Base-by-base conservation (phyloP, 2,329 filamentous ascomycete genomes). In the Monascus ruber region DNA sequence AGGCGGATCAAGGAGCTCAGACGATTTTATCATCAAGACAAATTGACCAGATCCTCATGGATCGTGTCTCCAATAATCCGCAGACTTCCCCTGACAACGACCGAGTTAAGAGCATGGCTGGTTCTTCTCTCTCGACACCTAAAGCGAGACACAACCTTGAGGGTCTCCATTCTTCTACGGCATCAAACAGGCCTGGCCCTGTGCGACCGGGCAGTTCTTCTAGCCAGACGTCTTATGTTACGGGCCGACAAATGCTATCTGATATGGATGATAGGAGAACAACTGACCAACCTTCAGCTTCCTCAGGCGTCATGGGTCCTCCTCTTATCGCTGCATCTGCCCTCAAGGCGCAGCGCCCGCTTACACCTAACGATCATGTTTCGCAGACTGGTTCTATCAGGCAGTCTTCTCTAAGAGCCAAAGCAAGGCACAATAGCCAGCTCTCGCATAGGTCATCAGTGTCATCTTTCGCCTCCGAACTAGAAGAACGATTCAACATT, bases 401-500 rank as follows among this genome's bases (percentile, higher is more conserved):
- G 44, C 68, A 68, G 45, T 69, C 69, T 34, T 77, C 73, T 32
- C 79, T 76, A 1, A 82, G 83, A 9, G 76, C 79, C 37, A 68
- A 69, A 31, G 62, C 60, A 38, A 59, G 57, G 42, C 57, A 47
- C 45, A 56, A 49, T 44, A 64, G 65, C 43, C 56, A 69, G 44
- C 54, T 63, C 33, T 76, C 76, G 48, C 77, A 83, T 33, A 79
- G 84, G 47, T 93, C 87, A 3, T 98, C 91, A 0, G 77, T 96
- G 5, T 94, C 91, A 0, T 96, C 91, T 0, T 98, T 98, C 57
- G 86, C 80, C 5, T 96, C 91, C 0, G 91, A 98, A 63, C 69
- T 98, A 17, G 91, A 98, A 53, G 80, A 81, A 43, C 77, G 89
- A 32, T 96, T 98, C 71, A 87, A 93, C 56, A 81, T 86, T 32